Evolutionary conservation across 108 stramenopile species (phyloP).

Genomic region (Parmales sp.): DNA sequence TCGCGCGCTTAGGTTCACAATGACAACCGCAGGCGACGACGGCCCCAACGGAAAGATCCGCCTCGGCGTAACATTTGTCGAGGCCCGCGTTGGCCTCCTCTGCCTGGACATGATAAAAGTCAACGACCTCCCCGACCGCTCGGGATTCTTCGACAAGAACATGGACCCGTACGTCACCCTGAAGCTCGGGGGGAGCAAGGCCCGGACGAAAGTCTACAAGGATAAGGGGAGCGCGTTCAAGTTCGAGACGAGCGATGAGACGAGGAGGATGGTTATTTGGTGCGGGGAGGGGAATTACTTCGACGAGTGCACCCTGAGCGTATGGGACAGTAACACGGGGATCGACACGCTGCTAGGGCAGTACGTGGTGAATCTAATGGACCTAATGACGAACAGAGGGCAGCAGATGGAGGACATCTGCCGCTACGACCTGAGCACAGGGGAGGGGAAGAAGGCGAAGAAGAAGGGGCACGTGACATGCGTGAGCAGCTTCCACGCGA

Average conservation of each 20-base stretch:
- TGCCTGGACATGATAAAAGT: background rate
- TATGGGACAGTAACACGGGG: background rate
- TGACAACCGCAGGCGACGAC: conserved; percentile 5
- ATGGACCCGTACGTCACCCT: conserved; percentile 1
- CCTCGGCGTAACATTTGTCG: background rate
- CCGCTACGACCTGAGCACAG: background rate
- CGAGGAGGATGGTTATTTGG: background rate
- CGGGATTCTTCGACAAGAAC: conserved; percentile 1
- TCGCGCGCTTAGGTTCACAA: too few relatives aligned
- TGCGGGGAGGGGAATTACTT: background rate
- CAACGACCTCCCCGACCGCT: background rate
- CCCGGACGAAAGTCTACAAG: background rate
- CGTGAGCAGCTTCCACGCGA: background rate
- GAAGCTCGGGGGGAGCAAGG: background rate
- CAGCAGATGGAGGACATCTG: background rate
- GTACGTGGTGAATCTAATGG: background rate
- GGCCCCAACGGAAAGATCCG: conserved; percentile 2
- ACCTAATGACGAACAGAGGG: background rate
- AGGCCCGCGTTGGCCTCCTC: background rate
- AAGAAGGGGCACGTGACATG: background rate
- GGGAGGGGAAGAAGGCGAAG: background rate
- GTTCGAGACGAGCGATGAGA: conserved; percentile 5
- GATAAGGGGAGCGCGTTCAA: background rate
- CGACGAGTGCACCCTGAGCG: background rate
- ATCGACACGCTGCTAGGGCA: background rate